Conservation (phyloP, 129 eudicot species). For the Apium graveolens region DNA sequence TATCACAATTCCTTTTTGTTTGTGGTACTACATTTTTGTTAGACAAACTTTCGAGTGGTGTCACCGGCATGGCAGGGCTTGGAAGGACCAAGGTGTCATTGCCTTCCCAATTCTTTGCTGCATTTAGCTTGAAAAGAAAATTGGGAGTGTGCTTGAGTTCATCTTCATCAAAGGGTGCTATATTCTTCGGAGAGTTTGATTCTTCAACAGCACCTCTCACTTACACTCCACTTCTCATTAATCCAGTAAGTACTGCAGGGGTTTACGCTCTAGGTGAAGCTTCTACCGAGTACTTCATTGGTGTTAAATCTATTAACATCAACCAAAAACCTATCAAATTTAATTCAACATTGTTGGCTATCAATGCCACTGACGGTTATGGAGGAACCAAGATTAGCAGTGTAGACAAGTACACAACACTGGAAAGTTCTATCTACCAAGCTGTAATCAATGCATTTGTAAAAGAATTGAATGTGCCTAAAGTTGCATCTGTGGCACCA, state of each 20-base stretch:
- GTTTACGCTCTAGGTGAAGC: not conserved
- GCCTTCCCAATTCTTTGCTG: not conserved
- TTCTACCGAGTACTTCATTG: not conserved
- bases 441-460: not conserved
- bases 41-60: not conserved
- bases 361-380: not conserved
- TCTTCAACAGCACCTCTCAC: conserved; percentile 1
- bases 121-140: not conserved
- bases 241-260: not conserved
- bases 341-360: not conserved
- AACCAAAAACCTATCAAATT: not conserved
- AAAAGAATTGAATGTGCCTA: not conserved
- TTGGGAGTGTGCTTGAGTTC: not conserved
- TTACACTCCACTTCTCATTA: not conserved
- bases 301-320: not conserved
- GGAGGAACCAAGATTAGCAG: not conserved
- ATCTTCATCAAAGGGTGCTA: not conserved
- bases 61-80: not conserved
- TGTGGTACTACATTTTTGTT: not conserved
- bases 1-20: not conserved
- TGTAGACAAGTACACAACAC: not conserved
- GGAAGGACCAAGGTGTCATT: not conserved
- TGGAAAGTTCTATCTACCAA: not conserved
- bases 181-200: not conserved
- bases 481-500: not conserved